Evolutionary conservation across 2,329 filamentous ascomycete species (phyloP).

Genomic region (Penicillium oxalicum): DNA sequence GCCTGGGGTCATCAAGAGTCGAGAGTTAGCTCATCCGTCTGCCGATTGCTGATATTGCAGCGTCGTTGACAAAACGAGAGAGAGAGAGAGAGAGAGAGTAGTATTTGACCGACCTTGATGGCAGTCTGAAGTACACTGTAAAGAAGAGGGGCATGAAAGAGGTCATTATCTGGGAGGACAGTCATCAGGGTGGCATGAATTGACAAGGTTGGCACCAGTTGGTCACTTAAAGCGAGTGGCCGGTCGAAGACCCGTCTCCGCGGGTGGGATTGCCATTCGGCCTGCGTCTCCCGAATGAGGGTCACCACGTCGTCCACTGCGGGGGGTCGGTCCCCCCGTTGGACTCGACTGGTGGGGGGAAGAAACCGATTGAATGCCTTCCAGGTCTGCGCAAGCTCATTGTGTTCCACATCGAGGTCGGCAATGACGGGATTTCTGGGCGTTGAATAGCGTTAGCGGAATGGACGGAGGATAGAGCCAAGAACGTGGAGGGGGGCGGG

Average conservation of each 20-base stretch:
- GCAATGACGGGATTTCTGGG: slow-evolving; percentile 26
- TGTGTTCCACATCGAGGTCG: slow-evolving; percentile 35
- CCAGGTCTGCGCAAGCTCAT: slow-evolving; percentile 34
- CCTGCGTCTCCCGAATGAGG: slow-evolving; percentile 25
- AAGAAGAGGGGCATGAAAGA: slow-evolving; percentile 28
- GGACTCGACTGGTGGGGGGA: slow-evolving; percentile 23
- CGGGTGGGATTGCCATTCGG: slow-evolving; percentile 24
- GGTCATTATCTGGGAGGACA: slow-evolving; percentile 23
- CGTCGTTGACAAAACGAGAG: not conserved
- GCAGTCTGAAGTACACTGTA: slow-evolving; percentile 33
- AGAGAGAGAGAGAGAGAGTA: not conserved
- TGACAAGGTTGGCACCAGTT: slow-evolving; percentile 26
- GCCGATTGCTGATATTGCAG: not conserved
- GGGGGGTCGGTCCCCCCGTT: slow-evolving; percentile 25
- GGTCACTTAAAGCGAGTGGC: slow-evolving; percentile 23
- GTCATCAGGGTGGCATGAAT: slow-evolving; percentile 24
- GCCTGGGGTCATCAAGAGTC: slow-evolving; percentile 20
- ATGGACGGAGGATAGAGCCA: too few relatives aligned
- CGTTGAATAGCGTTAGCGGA: too few relatives aligned
- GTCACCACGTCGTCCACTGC: slow-evolving; percentile 24
- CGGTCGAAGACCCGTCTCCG: slow-evolving; percentile 23
- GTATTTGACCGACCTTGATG: slow-evolving; percentile 30
- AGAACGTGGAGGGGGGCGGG: too few relatives aligned
- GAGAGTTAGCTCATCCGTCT: not conserved
- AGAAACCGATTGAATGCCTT: slow-evolving; percentile 30